phyloP scores from a whole-genome alignment of 495 filamentous ascomycete genomes.

The Polyplosphaeria fusca region DNA sequence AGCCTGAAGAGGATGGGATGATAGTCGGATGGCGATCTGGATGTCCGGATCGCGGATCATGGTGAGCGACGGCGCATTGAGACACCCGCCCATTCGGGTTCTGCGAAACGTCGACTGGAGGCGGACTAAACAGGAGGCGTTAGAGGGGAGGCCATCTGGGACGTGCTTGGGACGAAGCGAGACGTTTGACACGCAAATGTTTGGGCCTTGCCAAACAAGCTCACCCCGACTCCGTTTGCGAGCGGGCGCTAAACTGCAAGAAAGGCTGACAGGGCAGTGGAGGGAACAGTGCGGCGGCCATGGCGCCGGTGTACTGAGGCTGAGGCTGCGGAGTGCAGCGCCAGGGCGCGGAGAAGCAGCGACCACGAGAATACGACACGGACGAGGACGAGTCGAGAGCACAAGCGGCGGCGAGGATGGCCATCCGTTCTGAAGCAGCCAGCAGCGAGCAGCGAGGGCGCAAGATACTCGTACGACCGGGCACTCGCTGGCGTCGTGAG shows the following conservation, averaged over 20 bases:
- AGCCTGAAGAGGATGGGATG: slow-evolving; percentile 23
- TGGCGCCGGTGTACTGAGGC: neutral
- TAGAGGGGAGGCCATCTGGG: slow-evolving; percentile 22
- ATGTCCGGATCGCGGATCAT: slow-evolving; percentile 15
- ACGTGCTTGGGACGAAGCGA: slow-evolving; percentile 16
- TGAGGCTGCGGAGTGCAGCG: too few relatives aligned
- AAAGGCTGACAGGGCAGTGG: slow-evolving; percentile 9
- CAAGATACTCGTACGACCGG: too few relatives aligned
- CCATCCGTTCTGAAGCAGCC: too few relatives aligned
- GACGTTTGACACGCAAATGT: slow-evolving; percentile 33
- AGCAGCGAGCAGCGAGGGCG: too few relatives aligned
- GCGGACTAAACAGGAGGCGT: slow-evolving; percentile 29
- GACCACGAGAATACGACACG: too few relatives aligned
- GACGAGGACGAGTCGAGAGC: too few relatives aligned
- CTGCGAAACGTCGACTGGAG: too few relatives aligned
- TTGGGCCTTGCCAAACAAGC: slow-evolving; percentile 31
- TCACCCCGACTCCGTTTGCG: slow-evolving; percentile 20
- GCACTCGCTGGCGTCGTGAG: slow-evolving; percentile 15
- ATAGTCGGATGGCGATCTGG: slow-evolving; percentile 28
- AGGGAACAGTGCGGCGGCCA: slow-evolving; percentile 11
- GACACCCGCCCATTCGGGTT: too few relatives aligned
- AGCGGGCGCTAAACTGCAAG: slow-evolving; percentile 29
- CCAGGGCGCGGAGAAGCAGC: too few relatives aligned
- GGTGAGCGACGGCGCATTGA: slow-evolving; percentile 19
- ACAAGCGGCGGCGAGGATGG: too few relatives aligned